These are phyloP conservation scores for Leccinum huronense DNA, from an alignment of 1,284 basidiomycete species.

Conservation along the genomic window DNA sequence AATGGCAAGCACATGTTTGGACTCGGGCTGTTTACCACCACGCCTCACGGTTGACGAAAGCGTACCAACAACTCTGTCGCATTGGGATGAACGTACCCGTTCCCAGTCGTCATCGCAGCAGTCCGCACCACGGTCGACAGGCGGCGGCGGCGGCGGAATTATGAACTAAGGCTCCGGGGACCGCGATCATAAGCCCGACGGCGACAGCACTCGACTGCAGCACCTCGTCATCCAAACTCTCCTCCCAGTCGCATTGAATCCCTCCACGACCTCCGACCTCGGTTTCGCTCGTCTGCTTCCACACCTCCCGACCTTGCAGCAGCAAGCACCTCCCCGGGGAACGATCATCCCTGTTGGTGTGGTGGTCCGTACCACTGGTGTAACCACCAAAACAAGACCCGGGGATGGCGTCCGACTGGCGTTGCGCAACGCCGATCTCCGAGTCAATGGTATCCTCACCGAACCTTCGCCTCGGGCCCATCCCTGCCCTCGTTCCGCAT, in stretches of 20 bases:
- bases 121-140: conserved; percentile 12
- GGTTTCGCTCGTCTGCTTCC: background rate
- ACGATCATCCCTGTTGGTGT: background rate
- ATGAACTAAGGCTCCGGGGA: conserved; percentile 10
- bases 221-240: conserved; percentile 43
- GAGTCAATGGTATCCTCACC: background rate
- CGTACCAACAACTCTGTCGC: background rate
- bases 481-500: no score
- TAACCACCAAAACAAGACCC: conserved; percentile 1
- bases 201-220: conserved; percentile 25
- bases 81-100: conserved; percentile 11
- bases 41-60: conserved; percentile 21
- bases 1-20: no score
- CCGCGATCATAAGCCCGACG: background rate
- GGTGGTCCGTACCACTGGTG: background rate
- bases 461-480: background rate
- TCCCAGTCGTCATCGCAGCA: no score
- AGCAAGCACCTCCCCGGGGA: background rate
- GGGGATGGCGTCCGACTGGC: conserved; percentile 45
- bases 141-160: conserved; percentile 30
- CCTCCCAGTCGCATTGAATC: conserved; percentile 52
- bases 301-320: background rate
- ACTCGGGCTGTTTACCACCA: no score
- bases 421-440: conserved; percentile 61
- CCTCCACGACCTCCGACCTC: conserved; percentile 3